Evolutionary conservation across 768 basidiomycete genomes (phyloP).

Genomic region (Amanita rimosa): DNA sequence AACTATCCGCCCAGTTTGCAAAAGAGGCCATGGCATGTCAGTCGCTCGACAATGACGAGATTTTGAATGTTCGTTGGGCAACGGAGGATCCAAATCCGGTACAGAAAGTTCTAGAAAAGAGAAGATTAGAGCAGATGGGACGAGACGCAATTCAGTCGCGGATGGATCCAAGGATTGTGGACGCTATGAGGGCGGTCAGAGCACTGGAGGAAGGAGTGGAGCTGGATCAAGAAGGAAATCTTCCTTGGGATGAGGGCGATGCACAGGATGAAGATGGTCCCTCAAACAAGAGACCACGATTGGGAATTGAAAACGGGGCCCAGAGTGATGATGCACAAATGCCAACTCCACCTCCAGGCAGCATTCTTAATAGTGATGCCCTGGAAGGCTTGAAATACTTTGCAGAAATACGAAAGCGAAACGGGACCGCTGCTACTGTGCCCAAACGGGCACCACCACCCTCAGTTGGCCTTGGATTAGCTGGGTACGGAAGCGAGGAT

Average conservation of each 20-base stretch:
- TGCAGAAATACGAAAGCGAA: slow-evolving; percentile 72
- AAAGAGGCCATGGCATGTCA: slow-evolving; percentile 99
- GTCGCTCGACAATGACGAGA: slow-evolving; percentile 93
- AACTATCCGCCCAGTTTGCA: slow-evolving; percentile 86
- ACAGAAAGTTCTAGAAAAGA: slow-evolving; percentile 77
- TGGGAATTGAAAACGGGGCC: slow-evolving; percentile 19
- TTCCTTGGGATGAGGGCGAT: slow-evolving; percentile 16
- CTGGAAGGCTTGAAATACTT: slow-evolving; percentile 87
- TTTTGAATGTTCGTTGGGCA: slow-evolving; percentile 97
- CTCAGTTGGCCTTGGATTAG: slow-evolving; percentile 46
- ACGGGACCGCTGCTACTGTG: slow-evolving; percentile 25
- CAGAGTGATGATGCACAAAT: slow-evolving; percentile 17
- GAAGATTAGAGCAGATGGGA: slow-evolving; percentile 73
- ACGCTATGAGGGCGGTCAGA: slow-evolving; percentile 77
- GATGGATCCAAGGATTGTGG: slow-evolving; percentile 82
- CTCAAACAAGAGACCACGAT: slow-evolving; percentile 22
- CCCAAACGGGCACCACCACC: slow-evolving; percentile 21
- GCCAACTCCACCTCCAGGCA: slow-evolving; percentile 20
- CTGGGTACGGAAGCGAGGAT: slow-evolving; percentile 71
- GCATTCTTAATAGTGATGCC: slow-evolving; percentile 75
- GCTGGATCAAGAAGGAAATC: slow-evolving; percentile 29
- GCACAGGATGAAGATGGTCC: slow-evolving; percentile 19
- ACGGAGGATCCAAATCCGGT: slow-evolving; percentile 97
- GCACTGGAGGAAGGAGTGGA: slow-evolving; percentile 78
- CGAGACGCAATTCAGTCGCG: slow-evolving; percentile 75